phyloP scores from a whole-genome alignment of 306 rosid species.

The Acacia melanoxylon region DNA sequence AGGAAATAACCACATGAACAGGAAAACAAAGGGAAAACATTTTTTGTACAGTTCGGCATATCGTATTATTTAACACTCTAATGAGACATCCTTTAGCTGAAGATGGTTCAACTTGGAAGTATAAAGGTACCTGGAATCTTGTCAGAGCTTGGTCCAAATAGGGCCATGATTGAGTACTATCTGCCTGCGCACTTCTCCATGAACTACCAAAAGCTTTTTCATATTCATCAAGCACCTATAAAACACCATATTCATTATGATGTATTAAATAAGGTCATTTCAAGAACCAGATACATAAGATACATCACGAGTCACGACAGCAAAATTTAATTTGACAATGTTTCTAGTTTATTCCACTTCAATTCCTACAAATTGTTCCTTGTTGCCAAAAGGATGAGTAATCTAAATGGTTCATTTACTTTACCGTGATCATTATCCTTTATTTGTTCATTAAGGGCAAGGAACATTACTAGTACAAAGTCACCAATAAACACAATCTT shows the following conservation, averaged over 20 bases:
- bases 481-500: constrained; percentile 1
- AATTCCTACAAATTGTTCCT: background rate
- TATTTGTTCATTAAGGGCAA: background rate
- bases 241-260: constrained; percentile 21
- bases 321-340: constrained; percentile 17
- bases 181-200: constrained; percentile 70
- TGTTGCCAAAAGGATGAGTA: background rate
- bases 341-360: background rate
- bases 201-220: constrained; percentile 78
- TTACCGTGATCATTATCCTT: background rate
- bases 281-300: background rate
- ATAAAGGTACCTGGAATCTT: constrained; percentile 71
- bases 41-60: background rate
- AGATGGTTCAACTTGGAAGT: constrained; percentile 18
- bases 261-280: constrained; percentile 6
- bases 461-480: background rate
- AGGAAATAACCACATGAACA: constrained; percentile 9
- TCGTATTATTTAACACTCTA: constrained; percentile 1
- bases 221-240: constrained; percentile 86
- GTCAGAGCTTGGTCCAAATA: constrained; percentile 76
- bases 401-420: background rate
- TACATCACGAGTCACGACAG: background rate
- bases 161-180: constrained; percentile 76
- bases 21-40: background rate
- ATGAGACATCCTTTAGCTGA: constrained; percentile 6